Evolutionary conservation across 1,284 basidiomycete species (phyloP).

Genomic region (Trichosporon coremiiforme): DNA sequence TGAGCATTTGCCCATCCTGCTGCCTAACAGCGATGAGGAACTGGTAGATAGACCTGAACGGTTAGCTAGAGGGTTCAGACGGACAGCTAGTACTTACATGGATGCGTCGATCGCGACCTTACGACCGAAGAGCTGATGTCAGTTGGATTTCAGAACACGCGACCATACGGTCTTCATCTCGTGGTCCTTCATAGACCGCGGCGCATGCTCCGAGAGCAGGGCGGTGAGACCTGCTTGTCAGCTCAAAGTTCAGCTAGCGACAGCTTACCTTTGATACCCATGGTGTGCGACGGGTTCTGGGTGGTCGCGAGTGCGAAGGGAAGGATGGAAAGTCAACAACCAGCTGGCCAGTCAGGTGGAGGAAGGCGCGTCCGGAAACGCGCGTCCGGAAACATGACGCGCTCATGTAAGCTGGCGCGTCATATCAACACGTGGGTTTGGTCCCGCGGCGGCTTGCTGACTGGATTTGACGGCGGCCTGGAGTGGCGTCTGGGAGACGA

Average conservation of each 20-base stretch:
- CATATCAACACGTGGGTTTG: neutral
- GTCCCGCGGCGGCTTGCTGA: neutral
- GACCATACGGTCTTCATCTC: conserved; percentile 80
- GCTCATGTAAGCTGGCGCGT: neutral
- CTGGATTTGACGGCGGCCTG: neutral
- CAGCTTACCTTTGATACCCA: conserved; percentile 52
- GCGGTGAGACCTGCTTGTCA: conserved; percentile 72
- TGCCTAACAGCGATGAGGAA: conserved; percentile 98
- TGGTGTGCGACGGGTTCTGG: conserved; percentile 20
- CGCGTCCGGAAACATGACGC: neutral
- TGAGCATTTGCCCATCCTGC: conserved; percentile 93
- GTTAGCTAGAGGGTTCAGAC: conserved; percentile 26
- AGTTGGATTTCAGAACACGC: conserved; percentile 2
- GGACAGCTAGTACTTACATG: conserved; percentile 70
- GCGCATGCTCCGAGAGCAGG: conserved; percentile 87
- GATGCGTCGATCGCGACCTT: conserved; percentile 99
- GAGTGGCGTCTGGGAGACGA: neutral
- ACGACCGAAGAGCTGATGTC: conserved; percentile 74
- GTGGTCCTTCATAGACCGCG: conserved; percentile 81
- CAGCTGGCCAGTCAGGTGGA: neutral
- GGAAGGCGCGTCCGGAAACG: no score
- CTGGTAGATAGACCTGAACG: conserved; percentile 63
- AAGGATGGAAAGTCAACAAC: conserved; percentile 5
- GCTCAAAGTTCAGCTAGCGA: no score
- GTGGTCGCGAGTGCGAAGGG: neutral